These are phyloP conservation scores for Trifolium repens DNA, from an alignment of 306 rosid species.

Conservation along the genomic window DNA sequence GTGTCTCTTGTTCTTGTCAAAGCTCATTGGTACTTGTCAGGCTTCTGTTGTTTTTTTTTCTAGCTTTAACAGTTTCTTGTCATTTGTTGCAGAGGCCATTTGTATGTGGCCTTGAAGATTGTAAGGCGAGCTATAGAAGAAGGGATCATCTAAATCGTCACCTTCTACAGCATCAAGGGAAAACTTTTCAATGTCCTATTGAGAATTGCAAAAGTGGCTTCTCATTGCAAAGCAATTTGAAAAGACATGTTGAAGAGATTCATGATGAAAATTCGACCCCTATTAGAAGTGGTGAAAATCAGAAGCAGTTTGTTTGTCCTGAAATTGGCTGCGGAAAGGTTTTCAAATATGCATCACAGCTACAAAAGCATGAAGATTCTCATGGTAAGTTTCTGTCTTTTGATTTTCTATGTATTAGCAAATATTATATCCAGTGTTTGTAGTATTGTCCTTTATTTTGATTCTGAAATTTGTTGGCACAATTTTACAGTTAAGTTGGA, in stretches of 20 bases:
- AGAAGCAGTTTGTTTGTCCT: slow-evolving; percentile 58
- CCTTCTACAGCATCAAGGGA: slow-evolving; percentile 67
- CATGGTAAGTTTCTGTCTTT: slow-evolving; percentile 56
- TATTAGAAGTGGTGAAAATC: background rate
- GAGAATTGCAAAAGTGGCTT: slow-evolving; percentile 52
- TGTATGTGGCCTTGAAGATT: slow-evolving; percentile 60
- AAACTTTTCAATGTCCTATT: slow-evolving; percentile 64
- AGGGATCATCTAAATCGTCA: slow-evolving; percentile 91
- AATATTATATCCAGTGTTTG: no score
- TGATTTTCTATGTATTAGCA: no score
- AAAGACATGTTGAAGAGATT: no score
- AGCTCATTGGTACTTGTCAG: background rate
- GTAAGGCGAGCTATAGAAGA: slow-evolving; percentile 74
- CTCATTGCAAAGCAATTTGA: no score
- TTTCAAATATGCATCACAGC: slow-evolving; percentile 63
- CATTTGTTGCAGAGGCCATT: slow-evolving; percentile 66
- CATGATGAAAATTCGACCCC: no score
- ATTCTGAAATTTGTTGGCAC: no score
- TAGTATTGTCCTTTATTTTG: no score
- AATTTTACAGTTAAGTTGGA: slow-evolving; percentile 69
- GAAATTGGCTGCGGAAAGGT: slow-evolving; percentile 77
- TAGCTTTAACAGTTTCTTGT: background rate
- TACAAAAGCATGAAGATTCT: slow-evolving; percentile 68
- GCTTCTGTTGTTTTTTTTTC: background rate
- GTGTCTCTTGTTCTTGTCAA: slow-evolving; percentile 22